Percentiles rank a stretch among this genome's conserved stretches.
These are phyloP conservation scores for Venturia asperata DNA, from an alignment of 2,329 filamentous ascomycete species.

Conservation along the genomic window DNA sequence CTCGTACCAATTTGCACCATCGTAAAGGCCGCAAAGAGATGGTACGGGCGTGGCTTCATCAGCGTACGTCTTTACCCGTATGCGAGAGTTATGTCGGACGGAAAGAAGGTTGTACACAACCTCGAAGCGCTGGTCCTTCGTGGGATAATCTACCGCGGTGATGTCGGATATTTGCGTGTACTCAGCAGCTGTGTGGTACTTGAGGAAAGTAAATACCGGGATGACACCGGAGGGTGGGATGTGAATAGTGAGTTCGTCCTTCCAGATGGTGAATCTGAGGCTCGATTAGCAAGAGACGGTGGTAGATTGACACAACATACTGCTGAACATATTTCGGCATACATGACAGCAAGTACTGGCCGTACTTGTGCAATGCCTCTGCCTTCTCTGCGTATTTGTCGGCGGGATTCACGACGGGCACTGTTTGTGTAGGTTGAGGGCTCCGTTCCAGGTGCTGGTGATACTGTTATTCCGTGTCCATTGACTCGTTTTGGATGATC, in stretches of 20 bases:
- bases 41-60: conserved; percentile 93
- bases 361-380: conserved; percentile 85
- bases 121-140: conserved; percentile 91
- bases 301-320: conserved; percentile 28
- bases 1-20: conserved; percentile 98
- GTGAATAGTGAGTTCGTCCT: conserved; percentile 94
- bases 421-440: conserved; percentile 54
- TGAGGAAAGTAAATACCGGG: conserved; percentile 89
- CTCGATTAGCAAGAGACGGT: conserved; percentile 10
- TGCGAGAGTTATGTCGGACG: conserved; percentile 91
- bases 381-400: conserved; percentile 88
- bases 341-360: conserved; percentile 92
- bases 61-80: conserved; percentile 97
- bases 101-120: conserved; percentile 96
- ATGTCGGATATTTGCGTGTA: conserved; percentile 91
- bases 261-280: conserved; percentile 87
- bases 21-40: conserved; percentile 76
- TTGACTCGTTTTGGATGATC: neutral
- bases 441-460: conserved; percentile 41
- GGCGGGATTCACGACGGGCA: conserved; percentile 77
- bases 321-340: conserved; percentile 98
- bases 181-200: conserved; percentile 95
- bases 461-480: conserved; percentile 29
- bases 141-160: conserved; percentile 93
- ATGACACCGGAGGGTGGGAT: conserved; percentile 82